Evolutionary conservation across 768 basidiomycete genomes (phyloP).

Genomic region (Amanita pseudoporphyria): DNA sequence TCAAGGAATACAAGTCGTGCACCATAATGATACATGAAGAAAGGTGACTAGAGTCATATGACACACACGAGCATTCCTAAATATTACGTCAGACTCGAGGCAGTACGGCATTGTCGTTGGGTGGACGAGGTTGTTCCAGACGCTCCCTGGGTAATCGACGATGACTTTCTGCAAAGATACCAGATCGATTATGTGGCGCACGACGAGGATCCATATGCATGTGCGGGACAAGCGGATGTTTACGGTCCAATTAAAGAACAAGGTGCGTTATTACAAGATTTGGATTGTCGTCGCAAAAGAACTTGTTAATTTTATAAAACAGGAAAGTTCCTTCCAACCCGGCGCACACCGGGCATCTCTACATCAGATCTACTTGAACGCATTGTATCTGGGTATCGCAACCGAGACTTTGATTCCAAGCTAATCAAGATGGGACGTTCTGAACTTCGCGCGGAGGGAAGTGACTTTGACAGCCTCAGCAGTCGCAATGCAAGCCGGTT

Average conservation of each 20-base stretch:
- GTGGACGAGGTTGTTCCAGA: slow-evolving; percentile 89
- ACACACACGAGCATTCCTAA: background rate
- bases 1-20: slow-evolving; percentile 66
- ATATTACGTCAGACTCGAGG: slow-evolving; percentile 51
- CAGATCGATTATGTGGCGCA: slow-evolving; percentile 96
- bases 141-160: slow-evolving; percentile 84
- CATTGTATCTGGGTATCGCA: slow-evolving; percentile 81
- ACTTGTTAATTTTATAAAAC: background rate
- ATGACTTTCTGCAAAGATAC: slow-evolving; percentile 74
- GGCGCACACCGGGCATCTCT: slow-evolving; percentile 89
- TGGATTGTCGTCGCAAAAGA: background rate
- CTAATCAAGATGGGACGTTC: slow-evolving; percentile 78
- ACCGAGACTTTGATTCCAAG: slow-evolving; percentile 82
- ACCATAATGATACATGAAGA: slow-evolving; percentile 88
- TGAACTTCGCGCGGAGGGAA: slow-evolving; percentile 60
- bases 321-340: slow-evolving; percentile 95
- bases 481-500: slow-evolving; percentile 25
- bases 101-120: slow-evolving; percentile 95
- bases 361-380: slow-evolving; percentile 90
- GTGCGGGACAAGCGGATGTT: slow-evolving; percentile 76
- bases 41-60: slow-evolving; percentile 8
- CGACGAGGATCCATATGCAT: slow-evolving; percentile 83
- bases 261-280: slow-evolving; percentile 36
- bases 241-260: slow-evolving; percentile 73
- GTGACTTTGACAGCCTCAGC: slow-evolving; percentile 37